Conservation (phyloP, 1,139 yeast species). For the Candida buenavistaensis region DNA sequence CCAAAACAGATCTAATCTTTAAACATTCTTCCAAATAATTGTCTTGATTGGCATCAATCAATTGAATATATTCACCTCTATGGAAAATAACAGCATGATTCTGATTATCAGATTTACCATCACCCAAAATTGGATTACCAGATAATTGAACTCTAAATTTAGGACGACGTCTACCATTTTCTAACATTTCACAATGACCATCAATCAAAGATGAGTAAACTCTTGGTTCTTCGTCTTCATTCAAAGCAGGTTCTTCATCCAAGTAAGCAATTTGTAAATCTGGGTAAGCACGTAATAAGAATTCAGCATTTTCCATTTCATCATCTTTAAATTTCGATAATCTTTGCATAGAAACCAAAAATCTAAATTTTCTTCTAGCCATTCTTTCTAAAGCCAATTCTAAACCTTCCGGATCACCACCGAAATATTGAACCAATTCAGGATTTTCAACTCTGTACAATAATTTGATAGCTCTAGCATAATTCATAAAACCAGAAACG, state of each 20-base stretch:
- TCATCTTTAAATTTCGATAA: slow-evolving; percentile 95
- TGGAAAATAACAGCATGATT: slow-evolving; percentile 50
- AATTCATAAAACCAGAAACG: slow-evolving; percentile 98
- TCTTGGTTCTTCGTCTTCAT: slow-evolving; percentile 98
- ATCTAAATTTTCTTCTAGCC: slow-evolving; percentile 99
- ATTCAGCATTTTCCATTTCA: slow-evolving; percentile 97
- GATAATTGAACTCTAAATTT: slow-evolving; percentile 47
- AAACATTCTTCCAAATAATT: slow-evolving; percentile 56
- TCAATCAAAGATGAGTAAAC: slow-evolving; percentile 94
- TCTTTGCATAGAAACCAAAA: slow-evolving; percentile 98
- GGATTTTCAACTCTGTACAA: slow-evolving; percentile 99
- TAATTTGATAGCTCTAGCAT: slow-evolving; percentile 95
- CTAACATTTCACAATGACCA: slow-evolving; percentile 54
- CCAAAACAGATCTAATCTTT: slow-evolving; percentile 49
- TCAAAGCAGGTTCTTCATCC: slow-evolving; percentile 87
- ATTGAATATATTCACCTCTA: slow-evolving; percentile 54
- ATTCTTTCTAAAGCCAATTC: slow-evolving; percentile 96
- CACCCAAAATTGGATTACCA: slow-evolving; percentile 56
- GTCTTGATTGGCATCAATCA: slow-evolving; percentile 57
- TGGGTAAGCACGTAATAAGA: slow-evolving; percentile 96
- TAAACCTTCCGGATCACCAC: slow-evolving; percentile 94
- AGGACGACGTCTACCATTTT: slow-evolving; percentile 34
- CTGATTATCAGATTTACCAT: slow-evolving; percentile 58
- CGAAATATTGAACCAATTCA: slow-evolving; percentile 96
- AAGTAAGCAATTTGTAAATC: slow-evolving; percentile 97